Percentiles rank a stretch among this genome's conserved stretches.
These are phyloP conservation scores for Russula dissimulans DNA, from an alignment of 768 basidiomycete genomes.

Conservation along the genomic window DNA sequence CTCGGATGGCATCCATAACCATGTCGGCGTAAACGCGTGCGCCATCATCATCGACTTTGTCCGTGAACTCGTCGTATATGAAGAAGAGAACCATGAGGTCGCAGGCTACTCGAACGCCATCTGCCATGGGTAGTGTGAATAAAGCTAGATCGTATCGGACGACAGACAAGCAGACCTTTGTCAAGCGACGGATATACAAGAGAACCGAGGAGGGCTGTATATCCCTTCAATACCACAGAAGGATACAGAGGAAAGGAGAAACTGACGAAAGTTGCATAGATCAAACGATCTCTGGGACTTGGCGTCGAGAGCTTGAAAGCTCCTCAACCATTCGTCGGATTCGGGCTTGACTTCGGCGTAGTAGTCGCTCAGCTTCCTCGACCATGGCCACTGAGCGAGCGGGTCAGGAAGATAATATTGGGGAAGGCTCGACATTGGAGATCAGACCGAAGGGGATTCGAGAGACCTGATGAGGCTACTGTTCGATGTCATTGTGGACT, in stretches of 20 bases:
- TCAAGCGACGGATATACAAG: not conserved
- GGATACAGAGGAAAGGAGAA: too few species aligned
- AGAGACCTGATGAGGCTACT: too few species aligned
- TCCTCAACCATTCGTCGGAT: conserved; percentile 31
- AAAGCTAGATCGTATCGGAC: too few species aligned
- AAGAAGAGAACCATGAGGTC: conserved; percentile 3
- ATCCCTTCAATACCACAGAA: not conserved
- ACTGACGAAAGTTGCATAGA: conserved; percentile 29
- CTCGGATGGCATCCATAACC: conserved; percentile 6
- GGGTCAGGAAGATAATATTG: conserved; percentile 29
- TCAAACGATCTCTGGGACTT: conserved; percentile 34
- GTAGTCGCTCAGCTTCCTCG: conserved; percentile 31
- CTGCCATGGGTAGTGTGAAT: not conserved
- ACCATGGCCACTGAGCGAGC: conserved; percentile 38
- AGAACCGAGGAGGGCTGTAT: conserved; percentile 1
- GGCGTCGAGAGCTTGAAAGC: conserved; percentile 31
- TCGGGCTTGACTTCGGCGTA: conserved; percentile 29
- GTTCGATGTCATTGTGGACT: not conserved
- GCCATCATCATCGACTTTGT: conserved; percentile 2
- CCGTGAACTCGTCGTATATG: conserved; percentile 8
- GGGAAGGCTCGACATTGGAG: not conserved
- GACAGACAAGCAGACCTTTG: not conserved
- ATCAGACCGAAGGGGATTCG: not conserved
- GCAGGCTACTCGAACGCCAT: not conserved
- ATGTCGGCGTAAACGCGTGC: conserved; percentile 1